Conservation (phyloP, 345 rosid genomes). For the Lepidium didymum region DNA sequence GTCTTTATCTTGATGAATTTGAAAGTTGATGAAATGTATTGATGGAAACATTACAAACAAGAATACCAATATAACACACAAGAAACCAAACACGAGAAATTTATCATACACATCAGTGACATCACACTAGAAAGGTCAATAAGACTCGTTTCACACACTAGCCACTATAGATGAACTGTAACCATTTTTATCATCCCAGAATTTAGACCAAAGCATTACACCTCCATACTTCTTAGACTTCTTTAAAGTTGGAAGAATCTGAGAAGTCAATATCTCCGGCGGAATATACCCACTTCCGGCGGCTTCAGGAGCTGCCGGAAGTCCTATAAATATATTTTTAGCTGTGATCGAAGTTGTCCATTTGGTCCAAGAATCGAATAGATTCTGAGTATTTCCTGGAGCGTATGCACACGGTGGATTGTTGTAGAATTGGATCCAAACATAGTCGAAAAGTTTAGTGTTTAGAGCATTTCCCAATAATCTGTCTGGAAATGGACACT, state of each 20-base stretch:
- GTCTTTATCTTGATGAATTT: neutral
- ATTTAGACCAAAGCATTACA: conserved; percentile 60
- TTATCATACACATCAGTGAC: neutral
- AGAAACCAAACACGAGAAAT: neutral
- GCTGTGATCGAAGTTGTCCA: conserved; percentile 44
- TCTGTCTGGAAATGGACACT: conserved; percentile 58
- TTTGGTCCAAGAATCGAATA: conserved; percentile 42
- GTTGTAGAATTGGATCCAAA: conserved; percentile 62
- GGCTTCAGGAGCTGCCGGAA: conserved; percentile 53
- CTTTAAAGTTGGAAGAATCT: conserved; percentile 40
- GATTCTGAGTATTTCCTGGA: conserved; percentile 24
- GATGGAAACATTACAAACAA: neutral
- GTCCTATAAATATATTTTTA: conserved; percentile 37
- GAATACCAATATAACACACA: neutral
- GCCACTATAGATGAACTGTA: conserved; percentile 40
- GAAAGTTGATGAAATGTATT: neutral
- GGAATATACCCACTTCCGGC: conserved; percentile 54
- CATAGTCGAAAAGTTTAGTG: conserved; percentile 46
- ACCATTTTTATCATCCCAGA: conserved; percentile 42
- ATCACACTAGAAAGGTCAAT: neutral
- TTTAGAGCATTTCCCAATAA: conserved; percentile 37
- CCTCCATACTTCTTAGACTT: conserved; percentile 49
- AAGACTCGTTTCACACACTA: conserved; percentile 28
- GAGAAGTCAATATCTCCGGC: conserved; percentile 29
- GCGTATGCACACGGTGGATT: conserved; percentile 50